These are phyloP conservation scores for Capsicum rhomboideum DNA, from an alignment of 257 asterid species.

Conservation along the genomic window DNA sequence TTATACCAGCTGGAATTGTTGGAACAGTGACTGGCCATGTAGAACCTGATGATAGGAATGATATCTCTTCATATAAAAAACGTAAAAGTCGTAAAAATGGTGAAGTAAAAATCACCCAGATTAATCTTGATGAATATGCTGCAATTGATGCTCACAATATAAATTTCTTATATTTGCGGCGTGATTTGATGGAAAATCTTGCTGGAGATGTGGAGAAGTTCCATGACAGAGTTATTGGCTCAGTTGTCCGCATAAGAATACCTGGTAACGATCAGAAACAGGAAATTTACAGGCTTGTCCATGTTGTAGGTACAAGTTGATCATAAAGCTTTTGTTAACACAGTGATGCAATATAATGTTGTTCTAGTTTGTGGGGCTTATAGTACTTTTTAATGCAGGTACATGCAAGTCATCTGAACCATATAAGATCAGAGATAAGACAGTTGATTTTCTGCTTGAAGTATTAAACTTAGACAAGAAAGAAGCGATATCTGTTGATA, in stretches of 20 bases:
- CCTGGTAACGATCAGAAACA: conserved; percentile 64
- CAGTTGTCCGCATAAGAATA: conserved; percentile 75
- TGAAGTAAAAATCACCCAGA: conserved; percentile 41
- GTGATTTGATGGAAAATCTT: conserved; percentile 68
- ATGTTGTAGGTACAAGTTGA: conserved; percentile 70
- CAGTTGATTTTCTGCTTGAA: conserved; percentile 76
- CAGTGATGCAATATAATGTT: not conserved
- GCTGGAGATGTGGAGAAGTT: conserved; percentile 50
- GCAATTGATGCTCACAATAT: conserved; percentile 86
- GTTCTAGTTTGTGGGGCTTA: not conserved
- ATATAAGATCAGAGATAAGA: conserved; percentile 65
- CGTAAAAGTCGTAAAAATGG: conserved; percentile 48
- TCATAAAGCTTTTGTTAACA: not conserved
- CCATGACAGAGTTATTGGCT: conserved; percentile 55
- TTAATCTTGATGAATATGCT: conserved; percentile 62
- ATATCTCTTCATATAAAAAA: conserved; percentile 25
- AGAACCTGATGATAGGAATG: conserved; percentile 27
- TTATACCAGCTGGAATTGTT: conserved; percentile 56
- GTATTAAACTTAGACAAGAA: conserved; percentile 70
- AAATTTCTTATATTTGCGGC: conserved; percentile 65
- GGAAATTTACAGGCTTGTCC: conserved; percentile 83
- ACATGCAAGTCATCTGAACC: conserved; percentile 59
- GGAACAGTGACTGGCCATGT: conserved; percentile 21
- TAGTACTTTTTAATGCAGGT: conserved; percentile 34
- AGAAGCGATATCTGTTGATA: conserved; percentile 62